Base-by-base conservation (phyloP, 2,329 filamentous ascomycete species). In the Pseudovirgaria hyperparasitica region DNA sequence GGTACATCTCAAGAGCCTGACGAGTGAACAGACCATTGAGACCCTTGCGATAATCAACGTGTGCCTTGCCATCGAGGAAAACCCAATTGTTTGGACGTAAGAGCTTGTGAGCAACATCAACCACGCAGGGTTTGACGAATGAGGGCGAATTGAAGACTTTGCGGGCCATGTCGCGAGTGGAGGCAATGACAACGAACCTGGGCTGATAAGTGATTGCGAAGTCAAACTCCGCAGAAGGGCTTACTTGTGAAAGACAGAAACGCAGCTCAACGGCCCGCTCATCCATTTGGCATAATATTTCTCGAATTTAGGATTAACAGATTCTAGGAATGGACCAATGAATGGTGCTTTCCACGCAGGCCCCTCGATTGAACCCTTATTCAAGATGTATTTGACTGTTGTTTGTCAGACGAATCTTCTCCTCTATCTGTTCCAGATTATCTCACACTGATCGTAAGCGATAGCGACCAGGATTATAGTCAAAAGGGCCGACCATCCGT, bases 191-290 rank as follows among this genome's bases (percentile, higher is more conserved):
- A 38, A 96, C 90, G 54, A 98, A 98, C 55, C 84, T 92, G 42
- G 3, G 17, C 11, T 22, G 28, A 8, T 17, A 20, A 13, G 6
- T 12, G 20, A 20, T 24, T 17, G 30, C 33, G 30, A 22, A 31
- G 28, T 22, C 33, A 19, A 22, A 21, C 23, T 8, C 16, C 10
- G 9, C 5, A 9, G 13, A 27, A 12, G 16, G 14, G 27, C 42
- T 10, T 71, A 92, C 84, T 96, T 98, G 73, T 98, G 90, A 65
- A 98, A 98, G 46, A 98, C 85, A 3, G 86, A 94, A 35, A 98
- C 90, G 50, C 90, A 98, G 66, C 86, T 94, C 42, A 98, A 66
- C 25, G 82, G 77, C 24, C 82, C 90, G 48, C 84, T 92, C 44
- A 69, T 57, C 90, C 90, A 98, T 67, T 96, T 94, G 34, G 69